These are phyloP conservation scores for Rubroshorea leprosula DNA, from an alignment of 345 rosid species.

Conservation along the genomic window DNA sequence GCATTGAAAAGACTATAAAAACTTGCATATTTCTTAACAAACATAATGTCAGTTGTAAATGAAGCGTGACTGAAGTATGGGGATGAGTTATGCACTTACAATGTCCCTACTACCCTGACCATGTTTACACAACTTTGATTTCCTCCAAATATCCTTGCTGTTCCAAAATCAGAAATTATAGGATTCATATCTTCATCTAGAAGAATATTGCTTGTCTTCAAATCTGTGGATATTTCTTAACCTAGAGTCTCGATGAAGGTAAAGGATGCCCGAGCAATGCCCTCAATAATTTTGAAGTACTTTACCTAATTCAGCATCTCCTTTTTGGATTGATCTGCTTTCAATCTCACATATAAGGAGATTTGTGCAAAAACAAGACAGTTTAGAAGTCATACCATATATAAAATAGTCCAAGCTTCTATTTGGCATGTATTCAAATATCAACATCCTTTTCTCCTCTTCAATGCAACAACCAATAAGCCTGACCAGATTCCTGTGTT, in stretches of 20 bases:
- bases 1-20: no score
- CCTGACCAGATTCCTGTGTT: conserved; percentile 8
- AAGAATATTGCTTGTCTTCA: conserved; percentile 19
- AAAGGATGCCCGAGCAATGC: conserved; percentile 19
- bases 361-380: neutral
- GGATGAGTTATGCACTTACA: conserved; percentile 5
- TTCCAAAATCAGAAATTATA: conserved; percentile 28
- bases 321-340: neutral
- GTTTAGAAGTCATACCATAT: neutral
- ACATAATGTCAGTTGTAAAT: no score
- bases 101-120: conserved; percentile 15
- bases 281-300: conserved; percentile 9
- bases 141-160: conserved; percentile 20
- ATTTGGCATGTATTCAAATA: neutral
- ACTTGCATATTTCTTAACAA: no score
- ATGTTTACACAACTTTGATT: conserved; percentile 14
- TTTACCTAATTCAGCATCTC: conserved; percentile 3
- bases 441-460: no score
- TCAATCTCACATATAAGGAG: neutral
- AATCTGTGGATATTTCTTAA: neutral
- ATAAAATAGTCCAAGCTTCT: neutral
- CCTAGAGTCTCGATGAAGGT: conserved; percentile 17
- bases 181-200: conserved; percentile 21
- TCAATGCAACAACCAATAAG: no score
- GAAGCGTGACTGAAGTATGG: no score